Conservation (phyloP, 208 protist species). For the Naegleria fowleri region DNA sequence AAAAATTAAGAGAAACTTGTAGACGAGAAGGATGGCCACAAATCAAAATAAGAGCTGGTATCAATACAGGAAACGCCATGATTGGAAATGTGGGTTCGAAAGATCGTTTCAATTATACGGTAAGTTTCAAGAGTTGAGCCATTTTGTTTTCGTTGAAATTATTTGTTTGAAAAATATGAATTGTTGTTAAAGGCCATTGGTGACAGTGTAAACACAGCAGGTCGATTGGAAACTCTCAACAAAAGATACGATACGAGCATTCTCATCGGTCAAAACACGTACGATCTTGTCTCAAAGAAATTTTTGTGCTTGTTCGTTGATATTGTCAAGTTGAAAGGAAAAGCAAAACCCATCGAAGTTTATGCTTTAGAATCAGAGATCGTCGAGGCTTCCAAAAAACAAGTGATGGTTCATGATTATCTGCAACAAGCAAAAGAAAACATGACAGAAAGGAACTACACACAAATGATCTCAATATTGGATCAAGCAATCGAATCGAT, state of each 20-base stretch:
- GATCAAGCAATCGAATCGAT: neutral
- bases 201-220: slow-evolving; percentile 29
- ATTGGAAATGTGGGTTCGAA: slow-evolving; percentile 31
- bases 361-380: neutral
- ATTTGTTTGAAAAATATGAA: too few relatives aligned
- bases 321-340: neutral
- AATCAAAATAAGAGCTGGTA: neutral
- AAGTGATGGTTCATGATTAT: neutral
- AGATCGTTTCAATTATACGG: slow-evolving; percentile 34
- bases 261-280: neutral
- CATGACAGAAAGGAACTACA: neutral
- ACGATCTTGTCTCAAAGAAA: neutral
- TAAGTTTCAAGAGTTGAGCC: too few relatives aligned
- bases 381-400: neutral
- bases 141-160: too few relatives aligned
- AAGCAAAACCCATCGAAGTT: neutral
- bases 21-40: neutral
- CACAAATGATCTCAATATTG: neutral
- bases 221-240: slow-evolving; percentile 17
- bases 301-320: neutral
- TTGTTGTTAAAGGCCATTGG: slow-evolving; percentile 22
- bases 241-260: slow-evolving; percentile 16
- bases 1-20: neutral
- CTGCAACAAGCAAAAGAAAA: neutral
- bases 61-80: neutral